phyloP scores from a whole-genome alignment of 2,329 filamentous ascomycete genomes.

The Thielaviopsis cerberus region DNA sequence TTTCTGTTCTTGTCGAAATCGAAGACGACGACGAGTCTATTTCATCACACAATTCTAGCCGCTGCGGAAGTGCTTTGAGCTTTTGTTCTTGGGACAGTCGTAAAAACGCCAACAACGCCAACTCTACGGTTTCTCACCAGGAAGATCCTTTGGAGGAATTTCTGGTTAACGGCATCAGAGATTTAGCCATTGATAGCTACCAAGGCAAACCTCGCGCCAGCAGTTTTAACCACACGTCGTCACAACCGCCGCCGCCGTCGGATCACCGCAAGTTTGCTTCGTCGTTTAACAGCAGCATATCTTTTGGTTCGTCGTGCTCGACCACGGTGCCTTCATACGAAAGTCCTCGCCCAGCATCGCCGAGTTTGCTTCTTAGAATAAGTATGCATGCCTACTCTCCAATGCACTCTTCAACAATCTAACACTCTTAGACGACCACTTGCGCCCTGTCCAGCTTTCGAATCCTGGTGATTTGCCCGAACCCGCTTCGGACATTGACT shows the following conservation, averaged over 20 bases:
- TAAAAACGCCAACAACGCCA: constrained; percentile 1
- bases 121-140: background rate
- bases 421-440: background rate
- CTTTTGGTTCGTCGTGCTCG: constrained; percentile 1
- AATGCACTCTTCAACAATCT: background rate
- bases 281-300: background rate
- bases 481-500: background rate
- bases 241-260: background rate
- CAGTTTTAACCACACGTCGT: constrained; percentile 2
- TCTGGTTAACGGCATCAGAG: constrained; percentile 9
- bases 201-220: background rate
- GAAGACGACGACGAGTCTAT: constrained; percentile 7
- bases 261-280: constrained; percentile 3
- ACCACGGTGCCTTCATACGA: background rate
- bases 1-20: constrained; percentile 9
- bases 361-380: constrained; percentile 8
- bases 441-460: constrained; percentile 1
- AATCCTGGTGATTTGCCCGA: constrained; percentile 2
- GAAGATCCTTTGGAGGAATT: constrained; percentile 8
- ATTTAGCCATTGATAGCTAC: constrained; percentile 6
- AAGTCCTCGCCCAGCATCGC: constrained; percentile 5
- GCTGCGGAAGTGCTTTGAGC: constrained; percentile 10
- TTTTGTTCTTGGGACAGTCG: constrained; percentile 11
- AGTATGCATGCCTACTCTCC: background rate
- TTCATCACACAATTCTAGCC: constrained; percentile 8